Percentiles rank a stretch among this genome's conserved stretches.
Conservation (phyloP, 345 rosid genomes). For the Noccaea bulbosa region DNA sequence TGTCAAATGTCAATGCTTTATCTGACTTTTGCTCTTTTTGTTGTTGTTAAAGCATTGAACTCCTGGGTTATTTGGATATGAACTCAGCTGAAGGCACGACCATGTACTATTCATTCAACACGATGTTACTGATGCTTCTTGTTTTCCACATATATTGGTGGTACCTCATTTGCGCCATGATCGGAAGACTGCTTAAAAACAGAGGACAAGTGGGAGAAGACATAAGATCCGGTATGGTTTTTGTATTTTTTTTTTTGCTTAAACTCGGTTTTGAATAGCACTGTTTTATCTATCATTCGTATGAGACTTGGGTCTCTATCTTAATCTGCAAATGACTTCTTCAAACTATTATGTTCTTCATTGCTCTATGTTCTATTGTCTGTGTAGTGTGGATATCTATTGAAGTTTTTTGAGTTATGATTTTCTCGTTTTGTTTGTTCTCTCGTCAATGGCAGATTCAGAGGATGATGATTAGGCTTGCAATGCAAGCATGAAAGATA, state of each 20-base stretch:
- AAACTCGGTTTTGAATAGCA: conserved; percentile 1
- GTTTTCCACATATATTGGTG: conserved; percentile 99
- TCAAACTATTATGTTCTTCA: background rate
- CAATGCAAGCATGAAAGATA: conserved; percentile 26
- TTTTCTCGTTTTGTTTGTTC: conserved; percentile 2
- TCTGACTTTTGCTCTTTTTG: conserved; percentile 18
- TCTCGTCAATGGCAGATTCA: conserved; percentile 64
- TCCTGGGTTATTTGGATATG: conserved; percentile 57
- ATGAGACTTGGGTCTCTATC: background rate
- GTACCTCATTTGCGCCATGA: conserved; percentile 88
- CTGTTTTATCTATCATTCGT: background rate
- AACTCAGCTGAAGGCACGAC: conserved; percentile 43
- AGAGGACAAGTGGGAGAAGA: conserved; percentile 95
- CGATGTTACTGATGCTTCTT: conserved; percentile 80
- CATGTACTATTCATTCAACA: conserved; percentile 80
- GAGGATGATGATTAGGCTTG: conserved; percentile 84
- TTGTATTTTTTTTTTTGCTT: conserved; percentile 4
- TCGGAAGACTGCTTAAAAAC: conserved; percentile 75
- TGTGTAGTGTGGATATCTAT: conserved; percentile 11
- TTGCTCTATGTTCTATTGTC: conserved; percentile 12
- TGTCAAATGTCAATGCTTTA: conserved; percentile 11
- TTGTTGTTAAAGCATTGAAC: conserved; percentile 56
- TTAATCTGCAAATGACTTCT: background rate
- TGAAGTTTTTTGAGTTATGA: background rate
- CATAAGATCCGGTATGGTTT: conserved; percentile 87